Evolutionary conservation across 192 early-diverging fungal species (phyloP).

Genomic region (Funneliformis geosporum): DNA sequence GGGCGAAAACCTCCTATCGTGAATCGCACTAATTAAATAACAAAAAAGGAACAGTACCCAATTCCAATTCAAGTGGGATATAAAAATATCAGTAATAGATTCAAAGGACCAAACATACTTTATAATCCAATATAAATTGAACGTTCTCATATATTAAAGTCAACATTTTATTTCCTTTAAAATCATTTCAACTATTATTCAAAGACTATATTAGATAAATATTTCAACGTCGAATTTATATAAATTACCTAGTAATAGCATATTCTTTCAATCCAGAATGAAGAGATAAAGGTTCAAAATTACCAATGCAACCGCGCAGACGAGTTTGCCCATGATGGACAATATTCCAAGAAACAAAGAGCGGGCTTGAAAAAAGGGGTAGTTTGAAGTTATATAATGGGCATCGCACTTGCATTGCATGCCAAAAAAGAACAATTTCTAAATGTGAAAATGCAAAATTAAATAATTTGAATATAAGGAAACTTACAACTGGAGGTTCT

Average conservation of each 20-base stretch:
- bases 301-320: slow-evolving; percentile 94
- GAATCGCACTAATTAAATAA: slow-evolving; percentile 61
- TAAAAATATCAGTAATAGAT: too few species aligned
- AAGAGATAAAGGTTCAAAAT: slow-evolving; percentile 73
- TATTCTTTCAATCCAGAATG: slow-evolving; percentile 75
- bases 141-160: too few species aligned
- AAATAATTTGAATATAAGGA: too few species aligned
- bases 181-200: too few species aligned
- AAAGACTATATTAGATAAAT: too few species aligned
- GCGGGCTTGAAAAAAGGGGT: slow-evolving; percentile 51
- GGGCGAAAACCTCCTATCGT: slow-evolving; percentile 83
- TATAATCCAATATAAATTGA: too few species aligned
- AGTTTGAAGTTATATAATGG: not conserved
- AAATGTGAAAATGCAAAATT: not conserved
- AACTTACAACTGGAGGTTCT: slow-evolving; percentile 61
- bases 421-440: not conserved
- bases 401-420: not conserved
- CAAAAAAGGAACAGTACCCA: not conserved
- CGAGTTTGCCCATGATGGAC: slow-evolving; percentile 41
- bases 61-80: not conserved
- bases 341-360: slow-evolving; percentile 84
- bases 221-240: not conserved
- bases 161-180: too few species aligned
- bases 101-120: not conserved
- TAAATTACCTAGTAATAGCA: slow-evolving; percentile 68